Evolutionary conservation across 768 basidiomycete species (phyloP), one percentile per base, ranked within the genome.

Genomic region (Gymnopilus junonius): DNA sequence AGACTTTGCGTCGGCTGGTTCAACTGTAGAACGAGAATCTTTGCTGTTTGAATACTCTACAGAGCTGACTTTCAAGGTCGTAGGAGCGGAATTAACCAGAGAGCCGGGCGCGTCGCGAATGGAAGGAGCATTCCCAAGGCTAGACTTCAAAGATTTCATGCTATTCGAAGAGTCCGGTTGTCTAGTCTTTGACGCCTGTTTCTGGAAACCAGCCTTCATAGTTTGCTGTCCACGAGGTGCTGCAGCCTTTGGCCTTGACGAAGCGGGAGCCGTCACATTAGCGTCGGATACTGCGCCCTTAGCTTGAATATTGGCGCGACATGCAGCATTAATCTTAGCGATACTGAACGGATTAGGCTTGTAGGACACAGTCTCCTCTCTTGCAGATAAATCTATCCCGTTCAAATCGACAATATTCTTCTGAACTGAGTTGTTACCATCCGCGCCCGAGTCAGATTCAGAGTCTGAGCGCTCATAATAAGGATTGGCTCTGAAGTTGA

Each of bases 271-370:
- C 8, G 64, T 15, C 25, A 40, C 10, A 40, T 29, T 42, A 29
- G 53, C 15, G 11, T 29, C 46, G 15, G 60, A 10, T 43, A 6
- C 15, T 32, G 59, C 48, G 31, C 23, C 39, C 4, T 61, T 54
- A 29, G 56, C 31, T 27, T 61, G 54, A n/a, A 29, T 29, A 11
- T 50, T 50, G 35, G 73, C 55, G 12, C 91, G 84, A 34, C 80
- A 79, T 0, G 85, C 84, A 43, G 92, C 92, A 65, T 94, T 94
- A 31, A 91, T 86, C 68, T 87, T 90, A 3, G 92, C 92, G 59
- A 94, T 92, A 59, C 84, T 85, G 83, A 91, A 94, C 0, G 92
- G 92, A 69, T 92, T 93, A 0, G 90, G 85, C 54, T 85, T 90
- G 77, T 87, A 92, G 6, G 77, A 71, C 1, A 88, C 91, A 32